Evolutionary conservation across 805 yeast species (phyloP), one percentile per base, ranked within the genome.

Genomic region (Wickerhamiella lipophila): DNA sequence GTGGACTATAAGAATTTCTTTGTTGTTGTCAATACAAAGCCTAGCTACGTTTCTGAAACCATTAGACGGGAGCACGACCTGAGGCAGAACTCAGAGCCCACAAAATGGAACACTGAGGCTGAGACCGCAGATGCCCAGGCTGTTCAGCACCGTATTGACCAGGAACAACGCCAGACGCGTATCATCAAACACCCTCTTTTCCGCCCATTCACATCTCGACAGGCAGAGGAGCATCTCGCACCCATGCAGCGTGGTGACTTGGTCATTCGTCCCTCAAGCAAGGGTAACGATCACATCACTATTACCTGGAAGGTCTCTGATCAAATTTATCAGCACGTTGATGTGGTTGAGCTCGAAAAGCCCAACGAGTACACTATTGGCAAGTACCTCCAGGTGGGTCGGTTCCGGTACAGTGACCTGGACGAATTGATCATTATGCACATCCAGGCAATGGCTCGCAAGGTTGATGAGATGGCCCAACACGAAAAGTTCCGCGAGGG

Each of bases 291-390:
- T 54, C 96, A 80, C 64, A 72, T 92, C 56, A 87, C 95, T 2
- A 80, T 89, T 38, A 89, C 99, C 0, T 92, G 97, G 96, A 92
- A 92, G 63, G 88, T 92, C 42, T 92, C 84, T 52, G 89, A 84
- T 61, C 83, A 81, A 62, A 68, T 89, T 53, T 92, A 82, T 67
- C 97, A 92, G 63, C 97, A 92, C 63, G 69, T 92, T 54, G 92
- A 87, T 57, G 83, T 92, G 42, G 70, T 79, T 53, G 97, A 92
- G 65, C 73, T 74, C 42, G 79, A 74, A 42, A 78, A 78, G 59
- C 80, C 75, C 47, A 77, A 76, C 53, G 86, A 82, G 29, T 68
- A 68, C 50, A 73, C 77, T 0, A 60, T 81, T 38, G 86, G 86
- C 45, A 71, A 72, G 49, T 65, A 68, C 3, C 64, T 81, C 45